These are phyloP conservation scores for Polymyxa betae DNA, from an alignment of 208 protist genomes.

Conservation along the genomic window DNA sequence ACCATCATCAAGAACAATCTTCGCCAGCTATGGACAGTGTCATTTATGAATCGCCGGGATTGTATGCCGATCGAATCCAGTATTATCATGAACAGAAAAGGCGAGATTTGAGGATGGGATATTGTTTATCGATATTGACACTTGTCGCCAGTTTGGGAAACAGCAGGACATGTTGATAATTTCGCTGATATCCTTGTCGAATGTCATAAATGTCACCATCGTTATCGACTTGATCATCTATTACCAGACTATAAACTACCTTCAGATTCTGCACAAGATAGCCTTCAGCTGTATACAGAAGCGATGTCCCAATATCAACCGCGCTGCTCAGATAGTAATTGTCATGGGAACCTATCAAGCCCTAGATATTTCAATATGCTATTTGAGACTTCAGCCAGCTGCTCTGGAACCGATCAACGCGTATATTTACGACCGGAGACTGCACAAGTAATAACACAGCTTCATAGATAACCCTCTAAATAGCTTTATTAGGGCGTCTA, in stretches of 20 bases:
- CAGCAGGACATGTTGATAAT: constrained; percentile 39
- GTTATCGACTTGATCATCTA: constrained; percentile 26
- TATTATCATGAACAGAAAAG: constrained; percentile 39
- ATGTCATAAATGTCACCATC: neutral
- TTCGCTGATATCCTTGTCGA: neutral
- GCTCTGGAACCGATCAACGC: neutral
- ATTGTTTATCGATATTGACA: neutral
- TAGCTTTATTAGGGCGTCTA: neutral
- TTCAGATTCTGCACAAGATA: neutral
- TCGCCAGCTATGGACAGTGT: neutral
- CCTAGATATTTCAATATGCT: constrained; percentile 39
- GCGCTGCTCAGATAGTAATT: neutral
- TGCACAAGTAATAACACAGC: neutral
- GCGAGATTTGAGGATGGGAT: neutral
- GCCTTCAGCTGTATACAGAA: constrained; percentile 17
- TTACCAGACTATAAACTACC: neutral
- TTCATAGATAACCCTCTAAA: neutral
- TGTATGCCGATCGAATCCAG: constrained; percentile 8
- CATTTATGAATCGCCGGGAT: constrained; percentile 1
- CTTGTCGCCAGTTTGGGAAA: constrained; percentile 20
- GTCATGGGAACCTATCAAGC: neutral
- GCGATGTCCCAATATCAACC: neutral
- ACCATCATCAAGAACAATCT: constrained; percentile 10
- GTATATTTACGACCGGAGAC: constrained; percentile 45
- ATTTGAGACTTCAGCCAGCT: constrained; percentile 6